A percentile compares a stretch with the other conserved stretches of the same genome.
These are phyloP conservation scores for Westerdykella ornata DNA, from an alignment of 2,329 filamentous ascomycete genomes.

Conservation along the genomic window DNA sequence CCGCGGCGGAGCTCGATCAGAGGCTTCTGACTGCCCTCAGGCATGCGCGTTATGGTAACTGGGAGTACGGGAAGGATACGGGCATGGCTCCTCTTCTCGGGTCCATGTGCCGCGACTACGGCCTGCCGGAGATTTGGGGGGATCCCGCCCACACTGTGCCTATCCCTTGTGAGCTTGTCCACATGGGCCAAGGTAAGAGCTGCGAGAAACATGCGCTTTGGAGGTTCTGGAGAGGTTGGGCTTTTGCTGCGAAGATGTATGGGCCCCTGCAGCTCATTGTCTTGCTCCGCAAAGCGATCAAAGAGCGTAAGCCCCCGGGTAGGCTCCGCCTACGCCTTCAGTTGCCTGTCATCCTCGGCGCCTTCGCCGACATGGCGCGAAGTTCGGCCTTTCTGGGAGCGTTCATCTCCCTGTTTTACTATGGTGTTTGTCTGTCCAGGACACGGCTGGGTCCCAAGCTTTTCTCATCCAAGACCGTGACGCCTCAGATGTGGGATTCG, in stretches of 20 bases:
- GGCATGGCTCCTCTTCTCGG: conserved; percentile 62
- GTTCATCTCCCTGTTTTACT: conserved; percentile 77
- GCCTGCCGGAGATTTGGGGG: conserved; percentile 62
- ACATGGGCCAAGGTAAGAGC: conserved; percentile 67
- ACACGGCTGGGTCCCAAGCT: conserved; percentile 66
- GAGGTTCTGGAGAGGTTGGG: conserved; percentile 63
- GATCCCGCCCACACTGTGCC: conserved; percentile 64
- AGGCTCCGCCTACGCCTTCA: conserved; percentile 1
- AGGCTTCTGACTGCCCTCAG: conserved; percentile 70
- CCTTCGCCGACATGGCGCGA: conserved; percentile 55
- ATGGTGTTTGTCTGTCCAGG: conserved; percentile 71
- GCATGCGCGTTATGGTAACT: conserved; percentile 54
- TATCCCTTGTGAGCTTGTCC: conserved; percentile 76
- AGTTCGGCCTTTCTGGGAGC: conserved; percentile 71
- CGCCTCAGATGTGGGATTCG: conserved; percentile 52
- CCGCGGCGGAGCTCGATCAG: conserved; percentile 65
- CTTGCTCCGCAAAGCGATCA: conserved; percentile 10
- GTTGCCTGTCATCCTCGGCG: conserved; percentile 38
- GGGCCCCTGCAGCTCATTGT: conserved; percentile 60
- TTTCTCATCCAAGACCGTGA: conserved; percentile 50
- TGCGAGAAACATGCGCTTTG: conserved; percentile 68
- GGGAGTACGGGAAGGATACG: conserved; percentile 67
- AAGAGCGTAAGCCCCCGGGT: conserved; percentile 13
- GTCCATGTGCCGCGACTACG: conserved; percentile 65
- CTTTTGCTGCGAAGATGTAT: conserved; percentile 69